Base-by-base conservation (phyloP, 2,329 filamentous ascomycete genomes). In the Diplocarpon rosae region DNA sequence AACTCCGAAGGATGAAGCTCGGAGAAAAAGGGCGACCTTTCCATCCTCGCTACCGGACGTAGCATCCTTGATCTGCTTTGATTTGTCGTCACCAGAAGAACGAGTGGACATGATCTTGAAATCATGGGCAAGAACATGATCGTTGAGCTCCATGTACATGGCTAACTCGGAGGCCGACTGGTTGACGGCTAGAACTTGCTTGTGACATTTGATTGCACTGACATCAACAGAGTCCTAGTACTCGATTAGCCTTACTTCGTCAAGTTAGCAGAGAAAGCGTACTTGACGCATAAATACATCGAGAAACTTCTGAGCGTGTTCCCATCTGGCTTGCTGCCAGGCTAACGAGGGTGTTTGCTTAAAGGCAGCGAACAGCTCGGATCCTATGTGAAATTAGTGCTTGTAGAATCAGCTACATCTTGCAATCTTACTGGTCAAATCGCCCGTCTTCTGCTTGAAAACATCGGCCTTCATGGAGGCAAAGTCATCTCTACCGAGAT, bases 291-390 rank as follows among this genome's bases (percentile, higher is more conserved):
- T 58, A 47, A 62, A 65, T 3, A 51, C 41, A 43, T 77, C 55
- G 1, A 82, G 59, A 50, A 83, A 82, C 0, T 39, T 50, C 51
- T 80, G 75, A 2, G 75, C 74, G 37, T 69, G 57, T 8, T 64
- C 48, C 52, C 76, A 67, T 2, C 77, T 69, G 10, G 65, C 63
- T 27, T 62, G 46, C 49, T 79, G 71, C 70, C 73, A 75, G 5
- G 66, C 64, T 6, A 67, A 56, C 2, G 75, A 78, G 11, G 67
- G 65, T 2, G 63, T 56, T 24, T 71, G 62, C 1, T 69, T 65
- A 52, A 71, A 75, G 0, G 69, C 65, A 5, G 75, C 64, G 49
- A 83, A 80, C 3, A 66, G 61, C 52, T 83, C 77, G 1, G 72
- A 69, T 30, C 65, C 66, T 51, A 63, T 37, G 51, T 39, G 54